Evolutionary conservation across 2,329 filamentous ascomycete genomes (phyloP), one percentile per base, ranked within the genome.

Genomic region (Didymella pomorum): DNA sequence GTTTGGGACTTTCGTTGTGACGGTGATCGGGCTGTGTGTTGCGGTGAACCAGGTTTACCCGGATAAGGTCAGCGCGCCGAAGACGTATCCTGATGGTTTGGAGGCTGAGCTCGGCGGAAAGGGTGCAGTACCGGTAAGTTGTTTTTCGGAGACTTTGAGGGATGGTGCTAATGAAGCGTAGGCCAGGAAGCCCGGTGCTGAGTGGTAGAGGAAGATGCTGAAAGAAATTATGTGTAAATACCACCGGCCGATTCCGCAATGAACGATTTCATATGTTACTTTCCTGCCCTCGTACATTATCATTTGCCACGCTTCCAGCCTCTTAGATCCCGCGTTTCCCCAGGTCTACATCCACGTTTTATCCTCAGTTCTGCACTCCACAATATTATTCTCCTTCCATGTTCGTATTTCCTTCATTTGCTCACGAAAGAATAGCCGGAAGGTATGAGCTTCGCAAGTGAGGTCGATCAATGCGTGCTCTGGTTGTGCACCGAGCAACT

Each of bases 31-130:
- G 7, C 70, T 82, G 11, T 78, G 74, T 58, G 76, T 68, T 18
- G 73, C 77, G 1, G 76, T 80, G 11, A 71, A 71, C 52, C 58
- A 74, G 49, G 71, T 68, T 51, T 82, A 82, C 64, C 81, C 81
- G 9, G 81, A 83, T 65, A 81, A 76, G 74, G 71, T 79, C 21
- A 76, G 76, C 45, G 76, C 74, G 6, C 79, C 80, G 28, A 78
- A 78, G 69, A 79, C 78, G 43, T 83, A 80, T 63, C 74, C 78
- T 14, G 80, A 74, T 60, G 81, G 81, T 16, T 66, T 83, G 50
- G 80, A 83, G 65, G 72, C 68, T 28, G 81, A 83, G 67, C 72
- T 83, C 3, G 81, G 81, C 56, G 81, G 81, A 6, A 74, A 78
- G 46, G 56, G 70, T n/a, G 78, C 80, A 42, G 55, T 81, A 28